Evolutionary conservation across 2,329 filamentous ascomycete species (phyloP).

Genomic region (Pseudocercospora fuligena): DNA sequence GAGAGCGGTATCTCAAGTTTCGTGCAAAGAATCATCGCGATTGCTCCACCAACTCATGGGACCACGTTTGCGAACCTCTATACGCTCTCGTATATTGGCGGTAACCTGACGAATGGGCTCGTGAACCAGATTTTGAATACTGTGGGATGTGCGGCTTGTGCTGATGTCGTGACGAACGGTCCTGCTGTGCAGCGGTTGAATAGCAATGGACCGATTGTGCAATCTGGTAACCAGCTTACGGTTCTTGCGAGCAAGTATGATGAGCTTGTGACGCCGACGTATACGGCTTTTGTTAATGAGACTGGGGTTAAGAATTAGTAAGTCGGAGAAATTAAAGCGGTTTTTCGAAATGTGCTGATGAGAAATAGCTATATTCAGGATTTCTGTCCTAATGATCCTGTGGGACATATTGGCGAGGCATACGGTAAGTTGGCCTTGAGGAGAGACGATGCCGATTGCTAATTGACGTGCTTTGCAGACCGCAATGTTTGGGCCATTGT

Average conservation of each 20-base stretch:
- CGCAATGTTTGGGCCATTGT: conserved; percentile 33
- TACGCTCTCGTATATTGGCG: conserved; percentile 27
- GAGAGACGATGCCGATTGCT: neutral
- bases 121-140: conserved; percentile 21
- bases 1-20: conserved; percentile 21
- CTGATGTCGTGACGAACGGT: conserved; percentile 28
- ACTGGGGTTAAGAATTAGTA: conserved; percentile 28
- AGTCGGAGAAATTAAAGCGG: neutral
- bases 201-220: conserved; percentile 27
- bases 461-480: neutral
- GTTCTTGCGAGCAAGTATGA: conserved; percentile 30
- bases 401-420: conserved; percentile 34
- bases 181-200: conserved; percentile 23
- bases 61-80: conserved; percentile 31
- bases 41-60: conserved; percentile 34
- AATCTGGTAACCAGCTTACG: conserved; percentile 28
- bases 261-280: conserved; percentile 32
- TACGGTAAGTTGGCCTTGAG: conserved; percentile 15
- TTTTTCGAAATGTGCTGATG: neutral
- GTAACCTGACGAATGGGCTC: conserved; percentile 24
- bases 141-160: conserved; percentile 31
- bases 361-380: conserved; percentile 29
- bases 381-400: conserved; percentile 30
- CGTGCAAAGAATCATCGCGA: conserved; percentile 30
- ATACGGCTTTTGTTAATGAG: conserved; percentile 32